Base-by-base conservation (phyloP, 768 basidiomycete genomes). In the Russula sp. region DNA sequence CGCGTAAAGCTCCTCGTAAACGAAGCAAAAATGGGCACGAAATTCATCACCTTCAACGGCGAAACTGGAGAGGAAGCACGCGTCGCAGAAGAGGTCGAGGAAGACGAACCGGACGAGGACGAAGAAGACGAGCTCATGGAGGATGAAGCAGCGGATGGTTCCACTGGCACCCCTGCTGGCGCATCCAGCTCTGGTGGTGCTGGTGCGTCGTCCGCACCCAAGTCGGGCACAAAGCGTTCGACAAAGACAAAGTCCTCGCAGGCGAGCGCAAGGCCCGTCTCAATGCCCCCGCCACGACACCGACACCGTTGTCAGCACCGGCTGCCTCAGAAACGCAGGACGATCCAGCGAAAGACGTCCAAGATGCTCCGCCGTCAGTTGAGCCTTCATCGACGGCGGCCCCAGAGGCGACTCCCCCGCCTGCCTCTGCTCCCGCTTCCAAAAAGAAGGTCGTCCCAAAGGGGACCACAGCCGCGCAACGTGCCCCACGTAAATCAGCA, bases 81-180 rank as follows among this genome's bases (percentile, higher is more conserved):
- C 4, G 56, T 50, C 3, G 65, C 46, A 3, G 63, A 69, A 66
- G 48, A 71, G 72, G 67, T 71, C 51, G 81, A 79, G 16, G 83
- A 84, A 26, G 86, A 86, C 38, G 82, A 79, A 18, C 82, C 82
- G 13, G 86, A 83, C 9, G 87, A 88, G 36, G 82, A 82, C 0
- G 88, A 86, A 49, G 84, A 89, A 73, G 88, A 90, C 75, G 89
- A 92, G 69, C 82, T 91, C 68, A 86, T 90, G 69, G 89, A 92
- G 74, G 89, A 89, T 64, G 86, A 87, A 57, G 81, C 82, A 57
- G 81, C 82, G 50, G 79, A 72, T 5, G 54, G 61, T 0, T 57
- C 63, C 42, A 61, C 70, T 34, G 62, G 65, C 11, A 46, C 69
- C 11, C 59, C 75, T 22, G 71, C 73, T 24, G 62, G 71, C 48